phyloP scores from a whole-genome alignment of 2,329 filamentous ascomycete species.

The Claviceps fusiformis region DNA sequence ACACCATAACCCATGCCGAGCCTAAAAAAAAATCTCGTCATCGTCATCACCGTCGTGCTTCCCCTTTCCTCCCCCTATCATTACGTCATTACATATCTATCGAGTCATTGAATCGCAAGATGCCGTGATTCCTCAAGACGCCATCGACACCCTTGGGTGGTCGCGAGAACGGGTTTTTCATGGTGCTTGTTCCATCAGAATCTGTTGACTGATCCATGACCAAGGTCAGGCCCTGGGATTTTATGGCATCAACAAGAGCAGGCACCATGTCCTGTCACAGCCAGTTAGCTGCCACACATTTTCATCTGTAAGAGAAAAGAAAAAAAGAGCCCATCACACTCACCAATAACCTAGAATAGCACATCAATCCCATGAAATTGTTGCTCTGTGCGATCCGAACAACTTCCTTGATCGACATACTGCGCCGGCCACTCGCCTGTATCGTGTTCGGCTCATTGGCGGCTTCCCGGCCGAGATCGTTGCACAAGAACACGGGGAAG shows the following conservation, averaged over 20 bases:
- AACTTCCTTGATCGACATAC: conserved; percentile 84
- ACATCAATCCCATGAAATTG: conserved; percentile 96
- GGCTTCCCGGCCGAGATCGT: conserved; percentile 63
- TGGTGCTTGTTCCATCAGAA: conserved; percentile 22
- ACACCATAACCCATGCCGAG: not conserved
- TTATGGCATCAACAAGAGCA: conserved; percentile 82
- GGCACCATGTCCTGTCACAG: conserved; percentile 69
- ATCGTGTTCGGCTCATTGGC: conserved; percentile 24
- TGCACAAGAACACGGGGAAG: conserved; percentile 90
- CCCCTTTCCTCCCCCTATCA: not conserved
- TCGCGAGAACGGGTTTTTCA: conserved; percentile 39
- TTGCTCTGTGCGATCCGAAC: conserved; percentile 88
- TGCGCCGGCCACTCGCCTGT: conserved; percentile 52
- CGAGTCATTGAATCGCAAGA: conserved; percentile 84
- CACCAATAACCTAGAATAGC: conserved; percentile 75
- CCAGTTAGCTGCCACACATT: not conserved
- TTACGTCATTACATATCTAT: conserved; percentile 49
- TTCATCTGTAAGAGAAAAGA: not conserved
- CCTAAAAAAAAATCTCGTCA: no score
- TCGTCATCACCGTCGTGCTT: not conserved
- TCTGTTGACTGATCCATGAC: conserved; percentile 74
- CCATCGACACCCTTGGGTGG: conserved; percentile 78
- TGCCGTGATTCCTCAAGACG: conserved; percentile 69
- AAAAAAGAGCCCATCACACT: conserved; percentile 19
- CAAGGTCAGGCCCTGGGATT: conserved; percentile 81